Evolutionary conservation across 345 rosid species (phyloP), one percentile per base, ranked within the genome.

Genomic region (Bruguiera sexangula): DNA sequence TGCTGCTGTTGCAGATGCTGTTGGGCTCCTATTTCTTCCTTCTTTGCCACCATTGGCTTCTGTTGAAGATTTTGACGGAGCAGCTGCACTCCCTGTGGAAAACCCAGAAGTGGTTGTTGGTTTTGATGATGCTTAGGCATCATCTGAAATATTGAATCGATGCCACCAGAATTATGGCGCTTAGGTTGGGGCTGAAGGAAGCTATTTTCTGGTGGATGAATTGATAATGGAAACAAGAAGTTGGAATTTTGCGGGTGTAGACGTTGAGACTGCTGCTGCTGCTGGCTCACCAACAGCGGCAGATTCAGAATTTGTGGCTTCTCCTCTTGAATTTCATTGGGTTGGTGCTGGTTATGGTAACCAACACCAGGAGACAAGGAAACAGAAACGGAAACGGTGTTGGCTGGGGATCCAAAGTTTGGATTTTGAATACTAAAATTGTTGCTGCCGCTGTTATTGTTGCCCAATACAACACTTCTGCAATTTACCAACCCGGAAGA

Each of bases 181-280:
- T 84, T 84, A 4, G 74, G 76, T 56, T 81, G 83, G 63, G 81
- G 82, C 62, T 78, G 83, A 50, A 80, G 78, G 29, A 79, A 62
- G 43, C 73, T 69, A 36, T 69, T 78, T 55, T 80, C 77, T 63
- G 78, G 68, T 52, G 61, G 74, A 7, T 55, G 62, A 73, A 58
- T 74, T 21, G 76, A 58, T 29, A 77, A 46, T 24, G 83, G 82
- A 69, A 79, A 52, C 50, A 43, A 43, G 50, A 77, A 69, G 79
- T 69, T 77, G 0, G 82, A 77, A 66, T 71, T 73, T 72, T 74
- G 84, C 22, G 39, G 52, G 57, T 65, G 77, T 6, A 52, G 75
- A 63, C 51, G 48, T 36, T 79, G 71, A 51, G 73, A 62, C 37
- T 76, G 88, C 54, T 80, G 79, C 54, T 80, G 79, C 60, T 78